These are phyloP conservation scores for Endocalyx cinctus DNA, from an alignment of 2,329 filamentous ascomycete genomes.

Conservation along the genomic window DNA sequence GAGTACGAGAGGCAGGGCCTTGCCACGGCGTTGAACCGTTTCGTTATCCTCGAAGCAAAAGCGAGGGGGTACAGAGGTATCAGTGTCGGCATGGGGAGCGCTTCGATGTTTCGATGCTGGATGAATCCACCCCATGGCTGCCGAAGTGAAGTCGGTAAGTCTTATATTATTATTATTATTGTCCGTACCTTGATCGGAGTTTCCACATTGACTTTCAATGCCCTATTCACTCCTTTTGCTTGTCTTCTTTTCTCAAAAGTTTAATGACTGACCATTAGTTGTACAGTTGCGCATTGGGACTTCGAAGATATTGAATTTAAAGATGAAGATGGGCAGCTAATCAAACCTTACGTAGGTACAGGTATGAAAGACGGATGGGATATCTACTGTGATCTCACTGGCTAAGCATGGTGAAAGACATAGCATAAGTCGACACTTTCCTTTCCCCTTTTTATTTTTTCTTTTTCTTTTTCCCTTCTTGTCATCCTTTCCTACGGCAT, in stretches of 20 bases:
- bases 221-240: too few relatives aligned
- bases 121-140: constrained; percentile 4
- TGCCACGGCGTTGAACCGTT: constrained; percentile 10
- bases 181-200: too few relatives aligned
- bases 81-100: constrained; percentile 4
- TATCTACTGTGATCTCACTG: constrained; percentile 4
- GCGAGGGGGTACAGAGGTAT: constrained; percentile 6
- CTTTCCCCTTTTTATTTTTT: too few relatives aligned
- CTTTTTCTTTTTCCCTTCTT: too few relatives aligned
- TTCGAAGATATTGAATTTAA: constrained; percentile 8
- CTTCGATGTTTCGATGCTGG: constrained; percentile 5
- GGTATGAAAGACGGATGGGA: constrained; percentile 7
- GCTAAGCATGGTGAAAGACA: too few relatives aligned
- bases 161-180: too few relatives aligned
- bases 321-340: constrained; percentile 2
- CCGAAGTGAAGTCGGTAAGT: constrained; percentile 2
- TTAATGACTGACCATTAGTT: too few relatives aligned
- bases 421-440: too few relatives aligned
- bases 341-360: constrained; percentile 3
- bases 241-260: too few relatives aligned
- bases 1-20: constrained; percentile 8
- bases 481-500: too few relatives aligned
- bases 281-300: constrained; percentile 7
- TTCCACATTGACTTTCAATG: too few relatives aligned
- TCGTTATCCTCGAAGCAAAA: constrained; percentile 11